Base-by-base conservation (phyloP, 805 yeast species). In the Pachysolen tannophilus region DNA sequence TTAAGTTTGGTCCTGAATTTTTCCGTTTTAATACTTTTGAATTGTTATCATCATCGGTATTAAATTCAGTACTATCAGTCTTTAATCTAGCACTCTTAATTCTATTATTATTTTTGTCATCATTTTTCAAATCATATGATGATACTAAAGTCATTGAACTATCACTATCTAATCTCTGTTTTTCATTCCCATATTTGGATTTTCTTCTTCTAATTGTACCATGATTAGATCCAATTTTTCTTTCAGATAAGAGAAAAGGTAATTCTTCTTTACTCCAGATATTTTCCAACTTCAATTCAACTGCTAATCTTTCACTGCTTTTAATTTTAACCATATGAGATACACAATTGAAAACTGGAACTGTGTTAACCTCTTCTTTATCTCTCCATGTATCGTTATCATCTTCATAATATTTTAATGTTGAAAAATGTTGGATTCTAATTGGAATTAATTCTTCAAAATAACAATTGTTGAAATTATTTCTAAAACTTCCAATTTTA, bases 261-360 rank as follows among this genome's bases (percentile, higher is more conserved):
- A 61, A 47, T 28, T 52, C 52, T 16, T 54, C 55, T 14, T 56
- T 49, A 14, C 48, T 40, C 65, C 61, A 61, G 19, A 61, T 43
- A 18, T 57, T 53, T 26, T 42, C 42, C 34, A 63, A 43, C 2
- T 40, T 33, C 11, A 40, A 41, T 35, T 58, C 65, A n/a, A 53
- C 32, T 11, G 46, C 41, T 2, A 44, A 25, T 16, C 56, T 42
- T 9, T 55, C 55, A 15, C 42, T 42, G 19, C 28, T 38, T 15
- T 38, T 39, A 17, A 48, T 30, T 10, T 19, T 23, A 15, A 42
- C 30, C 10, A 29, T 30, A 6, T 23, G 33, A 20, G n/a, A 27
- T 28, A 17, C 13, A n/a, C n/a, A n/a, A n/a, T n/a, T n/a, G n/a
- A n/a, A n/a, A n/a, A n/a, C n/a, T n/a, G n/a, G n/a, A n/a, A n/a